These are phyloP conservation scores for Hypoxylon sp. DNA, from an alignment of 2,329 filamentous ascomycete genomes.

Conservation along the genomic window DNA sequence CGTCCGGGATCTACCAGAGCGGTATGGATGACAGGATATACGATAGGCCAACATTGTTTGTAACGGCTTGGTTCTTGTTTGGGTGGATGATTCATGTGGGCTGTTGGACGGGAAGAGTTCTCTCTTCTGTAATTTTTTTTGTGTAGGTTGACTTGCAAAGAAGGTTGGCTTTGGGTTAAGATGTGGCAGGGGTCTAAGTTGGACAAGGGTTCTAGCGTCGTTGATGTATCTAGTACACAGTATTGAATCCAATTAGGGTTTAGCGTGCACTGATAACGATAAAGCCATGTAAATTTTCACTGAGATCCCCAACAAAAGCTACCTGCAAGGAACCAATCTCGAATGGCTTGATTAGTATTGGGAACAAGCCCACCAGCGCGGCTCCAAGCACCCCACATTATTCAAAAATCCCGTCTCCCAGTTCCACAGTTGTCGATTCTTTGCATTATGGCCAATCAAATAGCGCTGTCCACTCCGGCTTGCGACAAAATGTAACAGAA, in stretches of 20 bases:
- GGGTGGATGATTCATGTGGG: conserved; percentile 41
- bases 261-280: conserved; percentile 8
- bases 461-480: conserved; percentile 36
- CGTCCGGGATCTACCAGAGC: conserved; percentile 33
- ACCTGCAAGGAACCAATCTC: conserved; percentile 22
- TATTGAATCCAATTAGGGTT: conserved; percentile 22
- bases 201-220: too few relatives aligned
- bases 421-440: conserved; percentile 40
- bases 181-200: conserved; percentile 31
- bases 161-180: conserved; percentile 19
- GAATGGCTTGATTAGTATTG: conserved; percentile 7
- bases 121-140: conserved; percentile 24
- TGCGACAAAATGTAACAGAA: conserved; percentile 45
- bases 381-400: conserved; percentile 36
- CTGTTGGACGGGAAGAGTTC: conserved; percentile 36
- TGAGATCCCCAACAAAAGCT: conserved; percentile 3
- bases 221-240: conserved; percentile 14
- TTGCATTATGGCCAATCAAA: conserved; percentile 50
- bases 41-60: conserved; percentile 43
- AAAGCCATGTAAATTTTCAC: conserved; percentile 24
- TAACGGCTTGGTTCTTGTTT: conserved; percentile 40
- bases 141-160: conserved; percentile 11
- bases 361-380: conserved; percentile 20
- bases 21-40: conserved; percentile 27
- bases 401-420: conserved; percentile 26